These are phyloP conservation scores for Sporothrix brunneoviolacea DNA, from an alignment of 2,329 filamentous ascomycete genomes.

Conservation along the genomic window DNA sequence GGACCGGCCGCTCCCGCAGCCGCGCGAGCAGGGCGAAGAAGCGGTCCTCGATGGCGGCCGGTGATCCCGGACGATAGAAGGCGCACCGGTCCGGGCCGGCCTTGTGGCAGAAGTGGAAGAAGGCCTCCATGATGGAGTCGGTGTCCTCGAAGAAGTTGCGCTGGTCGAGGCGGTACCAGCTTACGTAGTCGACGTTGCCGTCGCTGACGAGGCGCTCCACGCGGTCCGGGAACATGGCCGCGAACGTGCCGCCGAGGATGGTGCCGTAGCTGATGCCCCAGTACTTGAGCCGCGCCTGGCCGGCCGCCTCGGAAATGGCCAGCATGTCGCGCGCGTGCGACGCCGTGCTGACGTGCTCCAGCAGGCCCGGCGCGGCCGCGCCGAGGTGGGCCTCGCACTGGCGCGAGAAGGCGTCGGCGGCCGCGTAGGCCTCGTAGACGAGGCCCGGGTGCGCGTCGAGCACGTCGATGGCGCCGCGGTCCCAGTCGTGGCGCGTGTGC, in stretches of 20 bases:
- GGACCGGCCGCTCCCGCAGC: constrained; percentile 36
- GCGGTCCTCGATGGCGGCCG: too few relatives aligned
- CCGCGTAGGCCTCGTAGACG: constrained; percentile 37
- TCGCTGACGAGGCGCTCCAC: constrained; percentile 46
- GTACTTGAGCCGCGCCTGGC: constrained; percentile 38
- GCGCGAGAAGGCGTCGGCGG: constrained; percentile 35
- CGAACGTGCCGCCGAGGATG: constrained; percentile 44
- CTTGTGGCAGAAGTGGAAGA: constrained; percentile 46
- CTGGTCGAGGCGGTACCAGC: constrained; percentile 42
- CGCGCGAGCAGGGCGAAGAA: constrained; percentile 17
- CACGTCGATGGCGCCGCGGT: constrained; percentile 35
- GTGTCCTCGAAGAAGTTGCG: constrained; percentile 44
- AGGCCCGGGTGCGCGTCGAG: constrained; percentile 41
- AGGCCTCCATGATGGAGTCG: constrained; percentile 45
- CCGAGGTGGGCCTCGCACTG: constrained; percentile 37
- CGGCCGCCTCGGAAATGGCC: constrained; percentile 36
- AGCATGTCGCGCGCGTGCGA: constrained; percentile 42
- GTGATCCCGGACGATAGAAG: constrained; percentile 29
- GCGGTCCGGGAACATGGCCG: constrained; percentile 44
- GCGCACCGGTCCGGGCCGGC: constrained; percentile 43
- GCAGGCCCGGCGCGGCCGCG: constrained; percentile 25
- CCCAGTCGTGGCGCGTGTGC: constrained; percentile 37
- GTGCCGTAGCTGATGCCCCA: constrained; percentile 52
- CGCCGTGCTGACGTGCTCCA: constrained; percentile 36
- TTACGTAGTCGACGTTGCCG: constrained; percentile 46